Base-by-base conservation (phyloP, 495 filamentous ascomycete species). In the Entonaema liquescens region DNA sequence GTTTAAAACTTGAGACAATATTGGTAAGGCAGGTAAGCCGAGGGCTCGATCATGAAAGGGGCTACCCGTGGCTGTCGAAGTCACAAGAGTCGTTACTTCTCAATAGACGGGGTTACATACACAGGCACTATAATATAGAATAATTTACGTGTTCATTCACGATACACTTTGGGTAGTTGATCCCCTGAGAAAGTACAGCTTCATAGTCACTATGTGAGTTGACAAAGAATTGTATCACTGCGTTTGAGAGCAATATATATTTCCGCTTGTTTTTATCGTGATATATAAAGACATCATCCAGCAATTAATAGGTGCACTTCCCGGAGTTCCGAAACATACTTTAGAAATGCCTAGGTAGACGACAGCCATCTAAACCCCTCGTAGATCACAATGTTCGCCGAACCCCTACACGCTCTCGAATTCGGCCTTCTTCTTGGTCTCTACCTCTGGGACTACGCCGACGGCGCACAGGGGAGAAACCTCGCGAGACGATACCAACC, bases 361-460 rank as follows among this genome's bases (percentile, higher is more conserved):
- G 23, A 47, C 12, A 47, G 15, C 7, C 19, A 47, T 9, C 19
- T 11, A 47, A 23, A 23, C 2, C 8, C 4, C 42, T 12, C 8
- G 2, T 21, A 47, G n/a, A 47, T 5, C 19, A 23, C 19, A 47
- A 47, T 47, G 42, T 23, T 47, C 42, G 21, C 7, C 42, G 17
- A 47, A 47, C 42, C 19, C 3, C 8, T 47, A 7, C 28, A 1
- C 1, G 5, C 56, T 12, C 15, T 40, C 8, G 31, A 44, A 3
- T 5, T 57, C 3, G 23, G 33, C 13, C 25, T 31, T 35, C 26
- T 71, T 6, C 23, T 36, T 9, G 54, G 53, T 1, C 70, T 68
- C 3, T 69, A 73, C 38, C 2, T 66, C 13, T 73, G 70, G 70
- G 70, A 73, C 55, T 59, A 53, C 19, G 11, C 31, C 49, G 70